Base-by-base conservation (phyloP, 805 yeast genomes). In the Kurtzmaniella fragi region DNA sequence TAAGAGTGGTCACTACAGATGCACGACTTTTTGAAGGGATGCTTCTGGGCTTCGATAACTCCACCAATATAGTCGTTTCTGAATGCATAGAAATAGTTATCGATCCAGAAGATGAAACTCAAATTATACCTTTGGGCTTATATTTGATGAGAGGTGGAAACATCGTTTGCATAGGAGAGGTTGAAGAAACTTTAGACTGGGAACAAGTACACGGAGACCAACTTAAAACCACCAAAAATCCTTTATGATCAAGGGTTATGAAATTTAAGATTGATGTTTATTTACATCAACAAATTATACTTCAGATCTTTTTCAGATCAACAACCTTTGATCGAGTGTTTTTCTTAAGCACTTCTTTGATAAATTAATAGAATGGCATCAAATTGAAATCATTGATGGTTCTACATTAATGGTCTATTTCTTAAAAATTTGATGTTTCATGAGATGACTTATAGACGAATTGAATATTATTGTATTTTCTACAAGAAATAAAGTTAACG, bases 1-100 rank as follows among this genome's bases (percentile, higher is more conserved):
- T 67, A 10, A 51, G 67, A 42, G 57, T 68, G 11, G 58, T 68
- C 42, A 59, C 72, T n/a, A 61, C 73, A 9, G 74, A 68, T 50
- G 73, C 63, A 20, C 53, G 74, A 31, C 50, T 64, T 28, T 68
- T 66, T 42, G 71, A 67, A 48, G 74, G 74, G 3, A 55, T 50
- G 15, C 59, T 68, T 16, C 61, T 61, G 46, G 88, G 90, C 5
- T 82, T 67, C 49, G 91, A 84, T 54, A 76, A 78, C 45, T 67
- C 77, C 33, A 75, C 84, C 17, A 84, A 84, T 51, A 50, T 84
- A 28, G 64, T 82, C 30, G 57, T 83, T 31, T 60, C 76, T 2
- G 58, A 68, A 31, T 70, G 82, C 13, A 54, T 62, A 15, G 84
- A 80, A 51, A 57, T 82, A 35, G 53, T 77, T 13, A 65, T 79